Evolutionary conservation across 2,329 filamentous ascomycete species (phyloP).

Genomic region (Aspergillus viridinutans): DNA sequence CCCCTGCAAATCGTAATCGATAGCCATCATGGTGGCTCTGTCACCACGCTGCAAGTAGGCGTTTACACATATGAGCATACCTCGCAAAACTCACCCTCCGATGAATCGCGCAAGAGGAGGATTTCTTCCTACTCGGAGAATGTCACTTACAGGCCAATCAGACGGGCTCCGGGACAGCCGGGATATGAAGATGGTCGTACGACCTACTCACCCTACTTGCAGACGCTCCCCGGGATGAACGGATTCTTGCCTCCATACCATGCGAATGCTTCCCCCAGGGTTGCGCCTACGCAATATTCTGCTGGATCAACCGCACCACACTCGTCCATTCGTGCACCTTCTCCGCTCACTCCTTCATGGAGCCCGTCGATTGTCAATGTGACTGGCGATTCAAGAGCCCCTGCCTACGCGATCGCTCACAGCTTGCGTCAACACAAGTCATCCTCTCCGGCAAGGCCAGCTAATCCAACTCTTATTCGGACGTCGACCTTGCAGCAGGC

Average conservation of each 20-base stretch:
- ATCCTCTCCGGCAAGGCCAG: constrained; percentile 42
- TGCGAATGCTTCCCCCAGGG: constrained; percentile 38
- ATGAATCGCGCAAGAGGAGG: constrained; percentile 54
- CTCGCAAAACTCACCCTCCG: constrained; percentile 35
- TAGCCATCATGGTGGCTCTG: constrained; percentile 49
- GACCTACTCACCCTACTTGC: constrained; percentile 48
- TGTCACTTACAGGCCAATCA: constrained; percentile 44
- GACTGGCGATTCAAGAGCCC: constrained; percentile 41
- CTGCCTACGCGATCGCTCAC: constrained; percentile 39
- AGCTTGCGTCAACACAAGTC: constrained; percentile 36
- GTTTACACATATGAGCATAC: constrained; percentile 58
- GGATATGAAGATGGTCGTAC: constrained; percentile 47
- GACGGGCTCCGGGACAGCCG: constrained; percentile 46
- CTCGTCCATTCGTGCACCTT: constrained; percentile 45
- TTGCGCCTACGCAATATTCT: constrained; percentile 40
- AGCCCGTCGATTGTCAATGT: constrained; percentile 46
- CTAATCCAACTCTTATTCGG: constrained; percentile 60
- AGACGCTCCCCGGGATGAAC: constrained; percentile 43
- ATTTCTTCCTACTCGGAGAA: constrained; percentile 49
- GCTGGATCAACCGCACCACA: constrained; percentile 38
- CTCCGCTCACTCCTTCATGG: constrained; percentile 47
- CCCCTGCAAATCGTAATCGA: constrained; percentile 59
- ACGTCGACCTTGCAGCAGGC: constrained; percentile 63
- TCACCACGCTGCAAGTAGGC: constrained; percentile 54
- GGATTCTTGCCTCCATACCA: constrained; percentile 38